Base-by-base conservation (phyloP, 805 yeast species). In the Danielia reshetovae region DNA sequence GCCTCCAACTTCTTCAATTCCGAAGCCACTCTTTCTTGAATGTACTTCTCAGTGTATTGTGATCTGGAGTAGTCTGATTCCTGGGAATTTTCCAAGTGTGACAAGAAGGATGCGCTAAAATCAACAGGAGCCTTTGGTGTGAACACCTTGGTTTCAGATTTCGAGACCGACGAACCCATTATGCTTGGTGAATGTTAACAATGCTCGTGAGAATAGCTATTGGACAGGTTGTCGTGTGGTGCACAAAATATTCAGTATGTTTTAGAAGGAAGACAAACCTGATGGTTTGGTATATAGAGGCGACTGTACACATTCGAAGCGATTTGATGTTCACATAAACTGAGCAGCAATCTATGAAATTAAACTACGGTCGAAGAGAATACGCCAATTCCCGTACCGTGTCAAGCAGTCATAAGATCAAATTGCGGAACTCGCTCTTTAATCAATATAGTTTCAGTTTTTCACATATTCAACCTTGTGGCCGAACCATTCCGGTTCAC, bases 51-150 rank as follows among this genome's bases (percentile, higher is more conserved):
- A 14, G 81, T 75, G 51, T 75, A 71, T 54, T 83, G 88, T 27
- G 79, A 72, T 53, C 89, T 76, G 6, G 87, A 72, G 54, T 73
- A 83, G 54, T 82, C 83, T 2, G 85, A 73, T 64, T 82, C 88
- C 16, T 68, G 66, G 4, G 81, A 70, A 30, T 62, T 64, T 43
- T 81, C 85, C 47, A 83, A 69, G 51, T 77, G 81, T 5, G 78
- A 66, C 40, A 83, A 65, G 32, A 83, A 70, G 11, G 81, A 72
- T 3, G 81, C 75, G 34, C 81, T 74, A 55, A 81, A 77, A 43
- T 81, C 82, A 29, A 82, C 76, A 31, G 85, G 85, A 5, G 86
- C 71, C 27, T 70, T 57, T 24, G 88, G 86, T 3, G 77, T 72
- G 53, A 78, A 79, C 13, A 79, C 81, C 59, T 78, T 79, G 14